Evolutionary conservation across 2,329 filamentous ascomycete species (phyloP).

Genomic region (Beauveria australis): DNA sequence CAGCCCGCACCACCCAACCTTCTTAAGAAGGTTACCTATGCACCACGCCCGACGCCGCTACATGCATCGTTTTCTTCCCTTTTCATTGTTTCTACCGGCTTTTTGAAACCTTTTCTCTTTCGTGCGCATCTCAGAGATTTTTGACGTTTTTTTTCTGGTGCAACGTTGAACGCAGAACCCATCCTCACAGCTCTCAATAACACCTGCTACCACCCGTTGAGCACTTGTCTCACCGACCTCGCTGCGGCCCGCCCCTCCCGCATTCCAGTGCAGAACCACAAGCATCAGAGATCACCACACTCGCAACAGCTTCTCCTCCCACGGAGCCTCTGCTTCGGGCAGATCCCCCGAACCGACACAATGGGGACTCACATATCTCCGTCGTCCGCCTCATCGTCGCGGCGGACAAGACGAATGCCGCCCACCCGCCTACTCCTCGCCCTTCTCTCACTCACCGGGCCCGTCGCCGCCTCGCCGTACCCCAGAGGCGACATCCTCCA

Average conservation of each 20-base stretch:
- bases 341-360: not conserved
- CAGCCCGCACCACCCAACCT: conserved; percentile 17
- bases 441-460: conserved; percentile 25
- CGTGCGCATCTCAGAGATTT: not conserved
- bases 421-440: conserved; percentile 23
- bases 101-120: not conserved
- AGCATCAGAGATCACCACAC: not conserved
- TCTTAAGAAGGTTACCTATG: conserved; percentile 24
- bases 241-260: conserved; percentile 8
- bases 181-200: not conserved
- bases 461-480: conserved; percentile 35
- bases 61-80: conserved; percentile 10
- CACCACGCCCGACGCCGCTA: conserved; percentile 20
- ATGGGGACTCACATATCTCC: conserved; percentile 11
- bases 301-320: not conserved
- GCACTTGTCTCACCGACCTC: conserved; percentile 2
- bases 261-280: conserved; percentile 8
- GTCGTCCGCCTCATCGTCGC: not conserved
- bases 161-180: not conserved
- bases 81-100: conserved; percentile 10
- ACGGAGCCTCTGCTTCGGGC: conserved; percentile 1
- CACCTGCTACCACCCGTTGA: not conserved
- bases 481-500: conserved; percentile 37
- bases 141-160: not conserved
- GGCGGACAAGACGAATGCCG: conserved; percentile 5